Evolutionary conservation across 202 grass and related monocot species (phyloP), one percentile per base, ranked within the genome.

Genomic region (Panicum virgatum): DNA sequence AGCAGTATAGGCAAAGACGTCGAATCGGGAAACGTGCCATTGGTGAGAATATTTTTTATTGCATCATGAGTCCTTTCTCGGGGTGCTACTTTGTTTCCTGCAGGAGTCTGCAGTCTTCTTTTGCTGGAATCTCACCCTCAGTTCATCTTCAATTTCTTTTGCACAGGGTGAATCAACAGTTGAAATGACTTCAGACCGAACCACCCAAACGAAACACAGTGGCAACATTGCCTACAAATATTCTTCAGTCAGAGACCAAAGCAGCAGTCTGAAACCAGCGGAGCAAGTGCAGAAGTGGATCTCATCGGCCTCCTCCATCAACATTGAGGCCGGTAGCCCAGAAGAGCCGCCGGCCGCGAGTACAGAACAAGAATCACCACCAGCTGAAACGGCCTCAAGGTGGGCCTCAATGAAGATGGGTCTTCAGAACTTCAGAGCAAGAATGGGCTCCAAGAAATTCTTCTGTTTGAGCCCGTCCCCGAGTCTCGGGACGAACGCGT

Each of bases 341-440:
- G 75, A 91, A 19, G 64, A 59, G 9, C 50, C 69, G 19, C 72
- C 92, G 56, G 78, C 73, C 73, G 59, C 9, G 44, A 69, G 43
- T 50, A 57, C 30, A 30, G 25, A 42, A 6, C 40, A 57, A 13
- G 66, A 76, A 26, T 59, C 81, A 44, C 25, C 82, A 6, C 25
- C 82, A 6, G 72, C 63, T 39, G 88, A 69, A 26, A 46, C 65
- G 65, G 32, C 80, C 36, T 88, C 90, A 19, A 93, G 27, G 77
- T 98, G 96, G 96, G 53, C 86, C 14, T 90, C 85, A 52, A 82
- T 97, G 88, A 94, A 86, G 85, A 78, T 8, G 0, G 54, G 88
- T 25, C 77, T 97, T 75, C 91, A 89, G 86, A 92, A 69, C 57
- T 88, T 97, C 52, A 94, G 52, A 45, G 47, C 83, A 51, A 90